A percentile compares a stretch with the other conserved stretches of the same genome.
Conservation (phyloP, 2,329 filamentous ascomycete species). For the Botrytis tulipae region DNA sequence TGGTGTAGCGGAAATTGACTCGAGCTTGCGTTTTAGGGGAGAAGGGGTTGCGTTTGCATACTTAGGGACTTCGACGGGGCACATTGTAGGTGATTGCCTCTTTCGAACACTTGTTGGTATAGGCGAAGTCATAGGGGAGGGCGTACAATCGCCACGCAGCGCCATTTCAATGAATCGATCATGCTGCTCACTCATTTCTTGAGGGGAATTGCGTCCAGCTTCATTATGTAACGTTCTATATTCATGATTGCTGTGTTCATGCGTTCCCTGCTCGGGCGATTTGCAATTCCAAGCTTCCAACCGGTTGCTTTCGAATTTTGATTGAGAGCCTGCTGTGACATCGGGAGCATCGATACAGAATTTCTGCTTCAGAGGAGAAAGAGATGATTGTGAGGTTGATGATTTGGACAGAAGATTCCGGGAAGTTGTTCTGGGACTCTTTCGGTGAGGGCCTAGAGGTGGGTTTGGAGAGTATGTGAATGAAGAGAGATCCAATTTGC, state of each 20-base stretch:
- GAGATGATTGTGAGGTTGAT: background rate
- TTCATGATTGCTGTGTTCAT: background rate
- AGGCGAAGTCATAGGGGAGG: background rate
- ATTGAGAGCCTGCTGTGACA: background rate
- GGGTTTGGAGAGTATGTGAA: constrained; percentile 29
- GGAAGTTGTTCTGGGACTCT: constrained; percentile 9
- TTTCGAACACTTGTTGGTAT: background rate
- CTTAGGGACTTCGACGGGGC: background rate
- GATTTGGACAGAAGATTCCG: background rate
- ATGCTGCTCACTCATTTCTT: background rate
- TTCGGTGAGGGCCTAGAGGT: background rate
- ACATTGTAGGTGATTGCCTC: too few species aligned
- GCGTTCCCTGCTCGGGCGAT: background rate
- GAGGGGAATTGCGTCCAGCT: too few species aligned
- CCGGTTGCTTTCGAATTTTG: background rate
- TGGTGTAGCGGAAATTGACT: constrained; percentile 17
- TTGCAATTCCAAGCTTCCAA: background rate
- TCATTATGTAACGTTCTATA: background rate
- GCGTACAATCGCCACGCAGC: background rate
- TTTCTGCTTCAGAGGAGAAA: background rate
- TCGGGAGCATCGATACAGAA: background rate
- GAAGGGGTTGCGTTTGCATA: background rate
- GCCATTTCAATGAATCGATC: background rate
- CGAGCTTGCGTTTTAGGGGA: constrained; percentile 32
- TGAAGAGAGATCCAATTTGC: constrained; percentile 31